Evolutionary conservation across 306 rosid species (phyloP), one percentile per base, ranked within the genome.

Genomic region (Sechiopsis laciniata): DNA sequence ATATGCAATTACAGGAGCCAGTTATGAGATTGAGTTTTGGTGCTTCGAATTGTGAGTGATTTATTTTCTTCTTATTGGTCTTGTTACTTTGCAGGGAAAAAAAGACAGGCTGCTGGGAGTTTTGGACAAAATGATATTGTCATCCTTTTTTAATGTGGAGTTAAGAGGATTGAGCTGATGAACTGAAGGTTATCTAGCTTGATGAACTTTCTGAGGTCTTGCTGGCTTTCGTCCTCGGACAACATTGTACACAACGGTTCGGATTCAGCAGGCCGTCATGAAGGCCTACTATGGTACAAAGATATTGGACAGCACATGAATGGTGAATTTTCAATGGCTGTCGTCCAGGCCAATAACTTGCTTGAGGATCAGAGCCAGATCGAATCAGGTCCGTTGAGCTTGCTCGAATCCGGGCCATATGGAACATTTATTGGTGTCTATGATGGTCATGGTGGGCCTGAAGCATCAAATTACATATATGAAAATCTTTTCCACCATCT

Each of bases 361-460:
- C 48, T 92, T 10, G 98, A 92, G 86, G 98, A 92, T 81, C 96
- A 88, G 80, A 90, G 98, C 82, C 98, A 92, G 84, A 37, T 92
- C 62, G 98, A 92, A 84, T 90, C 98, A 40, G 96, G 98, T 61
- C 80, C 90, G 12, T 86, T 92, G 72, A 87, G 96, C 80, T 82
- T 76, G 75, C 85, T 84, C 0, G 96, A 92, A 16, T 78, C 85
- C 66, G 96, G 96, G 48, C 96, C 96, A 0, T 82, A 83, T 73
- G 98, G 96, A 13, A 90, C 92, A 56, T 92, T 92, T 69, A 72
- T 92, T 35, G 98, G 98, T 71, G 79, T 92, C 3, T 92, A 92
- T 59, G 96, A 90, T 55, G 98, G 98, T 59, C 98, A 92, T 16
- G 98, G 98, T 0, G 98, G 98, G 53, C 98, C 98, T 1, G 98